phyloP scores from a whole-genome alignment of 768 basidiomycete species.

The Agrocybe chaxingu region DNA sequence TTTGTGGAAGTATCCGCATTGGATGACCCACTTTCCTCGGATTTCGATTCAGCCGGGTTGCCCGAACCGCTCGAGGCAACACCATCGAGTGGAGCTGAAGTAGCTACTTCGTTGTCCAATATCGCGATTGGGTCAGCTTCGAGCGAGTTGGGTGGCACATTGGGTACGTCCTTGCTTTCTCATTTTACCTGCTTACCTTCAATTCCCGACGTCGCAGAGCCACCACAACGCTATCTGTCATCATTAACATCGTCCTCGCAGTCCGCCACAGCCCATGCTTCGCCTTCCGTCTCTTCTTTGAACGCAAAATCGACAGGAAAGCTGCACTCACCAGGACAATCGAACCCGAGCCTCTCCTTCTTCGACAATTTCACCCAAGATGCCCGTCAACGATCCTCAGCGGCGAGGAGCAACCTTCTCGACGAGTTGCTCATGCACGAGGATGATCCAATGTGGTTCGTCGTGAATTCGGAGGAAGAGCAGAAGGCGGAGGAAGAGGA shows the following conservation, averaged over 20 bases:
- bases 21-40: constrained; percentile 46
- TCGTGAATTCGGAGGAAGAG: constrained; percentile 25
- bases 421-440: constrained; percentile 65
- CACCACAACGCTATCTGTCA: neutral
- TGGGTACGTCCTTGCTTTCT: too few relatives aligned
- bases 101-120: neutral
- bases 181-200: too few relatives aligned
- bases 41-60: constrained; percentile 8
- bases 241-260: constrained; percentile 2
- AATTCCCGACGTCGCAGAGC: too few relatives aligned
- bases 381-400: constrained; percentile 52
- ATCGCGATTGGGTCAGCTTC: neutral
- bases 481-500: neutral
- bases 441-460: constrained; percentile 68
- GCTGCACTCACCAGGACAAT: neutral
- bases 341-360: constrained; percentile 42
- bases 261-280: neutral
- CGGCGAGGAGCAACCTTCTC: constrained; percentile 49
- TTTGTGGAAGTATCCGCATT: constrained; percentile 55
- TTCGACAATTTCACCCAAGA: constrained; percentile 59
- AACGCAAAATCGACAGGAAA: too few relatives aligned
- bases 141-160: too few relatives aligned
- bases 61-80: constrained; percentile 2
- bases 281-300: too few relatives aligned
- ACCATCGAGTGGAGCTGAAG: constrained; percentile 5